Conservation (phyloP, 768 basidiomycete species). For the Leucogyrophana mollusca region DNA sequence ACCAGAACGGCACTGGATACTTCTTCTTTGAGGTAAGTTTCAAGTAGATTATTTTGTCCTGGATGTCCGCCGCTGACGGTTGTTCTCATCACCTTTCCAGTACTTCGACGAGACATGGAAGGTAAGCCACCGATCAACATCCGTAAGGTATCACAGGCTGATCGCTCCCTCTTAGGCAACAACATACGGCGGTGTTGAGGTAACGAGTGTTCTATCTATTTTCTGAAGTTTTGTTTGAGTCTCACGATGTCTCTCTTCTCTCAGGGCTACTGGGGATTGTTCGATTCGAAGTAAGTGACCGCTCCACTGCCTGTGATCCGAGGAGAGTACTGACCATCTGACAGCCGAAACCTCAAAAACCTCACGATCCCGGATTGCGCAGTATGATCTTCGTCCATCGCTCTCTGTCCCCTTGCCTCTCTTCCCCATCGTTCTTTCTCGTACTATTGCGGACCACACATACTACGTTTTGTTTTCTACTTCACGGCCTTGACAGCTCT, state of each 20-base stretch:
- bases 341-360: constrained; percentile 68
- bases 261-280: constrained; percentile 64
- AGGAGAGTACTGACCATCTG: constrained; percentile 19
- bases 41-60: not conserved
- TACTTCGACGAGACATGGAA: constrained; percentile 85
- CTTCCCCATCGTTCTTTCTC: not conserved
- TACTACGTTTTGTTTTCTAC: too few species aligned
- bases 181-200: constrained; percentile 80
- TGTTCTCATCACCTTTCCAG: constrained; percentile 32
- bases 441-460: too few species aligned
- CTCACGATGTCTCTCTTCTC: constrained; percentile 8
- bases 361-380: constrained; percentile 65
- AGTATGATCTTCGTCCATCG: not conserved
- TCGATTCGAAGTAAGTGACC: constrained; percentile 49
- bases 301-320: not conserved
- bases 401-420: not conserved
- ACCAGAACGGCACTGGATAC: constrained; percentile 76
- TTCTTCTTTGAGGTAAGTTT: constrained; percentile 77
- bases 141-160: constrained; percentile 2
- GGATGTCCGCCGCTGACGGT: not conserved
- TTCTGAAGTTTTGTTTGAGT: constrained; percentile 1
- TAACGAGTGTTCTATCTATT: constrained; percentile 12
- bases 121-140: constrained; percentile 32
- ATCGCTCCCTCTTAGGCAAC: constrained; percentile 36
- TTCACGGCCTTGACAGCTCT: too few species aligned